A percentile compares a stretch with the other conserved stretches of the same genome.
Evolutionary conservation across 345 rosid species (phyloP).

Genomic region (Microcos paniculata): DNA sequence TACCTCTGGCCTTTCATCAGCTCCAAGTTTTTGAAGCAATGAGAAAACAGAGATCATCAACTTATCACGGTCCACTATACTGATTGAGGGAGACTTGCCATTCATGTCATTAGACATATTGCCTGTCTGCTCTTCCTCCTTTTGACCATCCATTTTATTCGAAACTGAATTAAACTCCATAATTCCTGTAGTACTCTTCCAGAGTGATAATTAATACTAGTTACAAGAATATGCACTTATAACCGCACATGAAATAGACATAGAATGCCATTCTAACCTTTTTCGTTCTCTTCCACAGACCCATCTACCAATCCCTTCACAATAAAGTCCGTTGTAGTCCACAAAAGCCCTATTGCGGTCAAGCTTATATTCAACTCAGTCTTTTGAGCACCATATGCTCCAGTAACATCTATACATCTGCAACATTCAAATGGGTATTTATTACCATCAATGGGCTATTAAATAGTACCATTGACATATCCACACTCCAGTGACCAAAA

Average conservation of each 20-base stretch:
- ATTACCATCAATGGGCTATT: background rate
- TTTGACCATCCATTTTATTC: slow-evolving; percentile 45
- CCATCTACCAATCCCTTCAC: slow-evolving; percentile 62
- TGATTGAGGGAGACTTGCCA: slow-evolving; percentile 29
- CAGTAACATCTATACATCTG: slow-evolving; percentile 97
- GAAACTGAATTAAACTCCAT: slow-evolving; percentile 30
- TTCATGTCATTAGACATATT: slow-evolving; percentile 30
- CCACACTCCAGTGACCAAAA: slow-evolving; percentile 4
- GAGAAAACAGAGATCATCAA: slow-evolving; percentile 83
- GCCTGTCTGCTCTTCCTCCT: slow-evolving; percentile 34
- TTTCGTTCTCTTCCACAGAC: slow-evolving; percentile 50
- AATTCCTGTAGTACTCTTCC: slow-evolving; percentile 27
- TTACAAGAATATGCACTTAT: background rate
- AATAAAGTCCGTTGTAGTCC: slow-evolving; percentile 93
- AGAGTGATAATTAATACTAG: slow-evolving; percentile 12
- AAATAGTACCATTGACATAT: background rate
- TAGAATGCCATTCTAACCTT: slow-evolving; percentile 37
- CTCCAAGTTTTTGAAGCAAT: slow-evolving; percentile 89
- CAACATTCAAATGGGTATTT: slow-evolving; percentile 25
- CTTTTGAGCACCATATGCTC: slow-evolving; percentile 95
- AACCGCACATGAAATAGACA: background rate
- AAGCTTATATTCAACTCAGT: slow-evolving; percentile 91
- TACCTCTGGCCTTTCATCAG: slow-evolving; percentile 98
- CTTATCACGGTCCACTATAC: slow-evolving; percentile 54
- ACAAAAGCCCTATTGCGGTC: slow-evolving; percentile 91